Percentiles rank a stretch among this genome's conserved stretches.
phyloP scores from a whole-genome alignment of 805 yeast species.

The Barnettozyma californica region DNA sequence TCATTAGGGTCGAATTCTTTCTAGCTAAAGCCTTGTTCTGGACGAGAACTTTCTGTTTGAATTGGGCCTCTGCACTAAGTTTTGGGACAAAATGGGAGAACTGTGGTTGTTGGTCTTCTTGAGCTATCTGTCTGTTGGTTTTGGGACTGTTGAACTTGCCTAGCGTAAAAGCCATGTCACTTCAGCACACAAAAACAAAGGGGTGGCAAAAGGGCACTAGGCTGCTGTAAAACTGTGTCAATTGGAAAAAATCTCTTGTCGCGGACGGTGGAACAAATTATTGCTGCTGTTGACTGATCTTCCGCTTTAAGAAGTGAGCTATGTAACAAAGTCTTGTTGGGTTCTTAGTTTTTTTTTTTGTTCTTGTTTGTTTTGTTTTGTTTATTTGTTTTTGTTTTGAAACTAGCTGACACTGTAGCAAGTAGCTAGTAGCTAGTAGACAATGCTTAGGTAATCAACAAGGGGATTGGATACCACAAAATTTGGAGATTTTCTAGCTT shows the following conservation, averaged over 20 bases:
- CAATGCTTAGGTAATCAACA: too few relatives aligned
- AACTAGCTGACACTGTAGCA: too few relatives aligned
- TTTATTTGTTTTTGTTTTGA: too few relatives aligned
- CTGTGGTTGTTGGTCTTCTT: slow-evolving; percentile 8
- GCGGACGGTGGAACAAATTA: background rate
- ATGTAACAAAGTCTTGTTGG: background rate
- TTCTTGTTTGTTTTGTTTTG: background rate
- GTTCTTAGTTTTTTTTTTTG: background rate
- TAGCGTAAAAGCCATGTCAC: slow-evolving; percentile 24
- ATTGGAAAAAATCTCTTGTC: background rate
- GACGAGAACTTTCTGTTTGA: slow-evolving; percentile 25
- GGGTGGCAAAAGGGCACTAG: background rate
- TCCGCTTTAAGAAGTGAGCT: background rate
- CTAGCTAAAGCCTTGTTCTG: slow-evolving; percentile 56
- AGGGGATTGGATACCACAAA: too few relatives aligned
- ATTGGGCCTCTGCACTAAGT: slow-evolving; percentile 8
- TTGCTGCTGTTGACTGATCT: background rate
- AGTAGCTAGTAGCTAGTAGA: too few relatives aligned
- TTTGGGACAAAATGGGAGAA: slow-evolving; percentile 7
- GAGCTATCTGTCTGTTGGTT: slow-evolving; percentile 8
- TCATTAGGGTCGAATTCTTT: slow-evolving; percentile 47
- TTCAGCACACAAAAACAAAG: background rate
- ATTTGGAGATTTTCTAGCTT: too few relatives aligned
- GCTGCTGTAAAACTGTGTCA: background rate
- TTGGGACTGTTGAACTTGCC: slow-evolving; percentile 17